phyloP scores from a whole-genome alignment of 2,329 filamentous ascomycete species.

The Aspergillus eucalypticola region DNA sequence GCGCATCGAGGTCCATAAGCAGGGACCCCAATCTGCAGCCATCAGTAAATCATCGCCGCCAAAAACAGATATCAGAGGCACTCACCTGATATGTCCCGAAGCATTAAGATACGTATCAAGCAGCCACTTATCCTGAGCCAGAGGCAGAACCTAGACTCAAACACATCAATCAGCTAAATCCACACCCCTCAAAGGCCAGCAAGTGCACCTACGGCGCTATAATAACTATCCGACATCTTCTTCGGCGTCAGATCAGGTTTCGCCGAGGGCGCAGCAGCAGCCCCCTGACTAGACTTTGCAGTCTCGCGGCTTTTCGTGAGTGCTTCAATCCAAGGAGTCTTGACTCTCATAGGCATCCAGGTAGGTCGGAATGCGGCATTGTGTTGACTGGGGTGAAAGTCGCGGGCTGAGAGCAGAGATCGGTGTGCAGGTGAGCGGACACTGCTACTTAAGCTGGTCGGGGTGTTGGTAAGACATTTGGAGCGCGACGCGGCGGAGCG shows the following conservation, averaged over 20 bases:
- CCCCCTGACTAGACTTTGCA: slow-evolving; percentile 28
- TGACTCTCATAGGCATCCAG: slow-evolving; percentile 59
- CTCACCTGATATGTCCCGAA: slow-evolving; percentile 68
- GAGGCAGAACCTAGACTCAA: slow-evolving; percentile 58
- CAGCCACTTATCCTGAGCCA: slow-evolving; percentile 74
- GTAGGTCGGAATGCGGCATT: slow-evolving; percentile 33
- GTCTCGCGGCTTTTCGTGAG: slow-evolving; percentile 55
- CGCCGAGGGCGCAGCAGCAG: slow-evolving; percentile 24
- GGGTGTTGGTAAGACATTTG: slow-evolving; percentile 20
- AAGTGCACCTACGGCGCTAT: slow-evolving; percentile 58
- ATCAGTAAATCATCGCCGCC: slow-evolving; percentile 3
- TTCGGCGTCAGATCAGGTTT: slow-evolving; percentile 64
- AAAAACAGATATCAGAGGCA: not conserved
- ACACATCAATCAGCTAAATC: slow-evolving; percentile 12
- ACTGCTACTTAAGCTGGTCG: not conserved
- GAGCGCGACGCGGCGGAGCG: slow-evolving; percentile 21
- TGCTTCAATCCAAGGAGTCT: slow-evolving; percentile 70
- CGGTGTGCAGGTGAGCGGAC: slow-evolving; percentile 9
- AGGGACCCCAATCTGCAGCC: slow-evolving; percentile 63
- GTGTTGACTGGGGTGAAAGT: slow-evolving; percentile 32
- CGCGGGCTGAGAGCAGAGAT: slow-evolving; percentile 14
- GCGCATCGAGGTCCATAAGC: slow-evolving; percentile 77
- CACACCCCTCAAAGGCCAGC: not conserved
- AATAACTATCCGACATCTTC: slow-evolving; percentile 71
- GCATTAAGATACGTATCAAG: slow-evolving; percentile 77